A percentile compares a stretch with the other conserved stretches of the same genome.
phyloP scores from a whole-genome alignment of 1,284 basidiomycete genomes.

The Sporisorium sorghi region DNA sequence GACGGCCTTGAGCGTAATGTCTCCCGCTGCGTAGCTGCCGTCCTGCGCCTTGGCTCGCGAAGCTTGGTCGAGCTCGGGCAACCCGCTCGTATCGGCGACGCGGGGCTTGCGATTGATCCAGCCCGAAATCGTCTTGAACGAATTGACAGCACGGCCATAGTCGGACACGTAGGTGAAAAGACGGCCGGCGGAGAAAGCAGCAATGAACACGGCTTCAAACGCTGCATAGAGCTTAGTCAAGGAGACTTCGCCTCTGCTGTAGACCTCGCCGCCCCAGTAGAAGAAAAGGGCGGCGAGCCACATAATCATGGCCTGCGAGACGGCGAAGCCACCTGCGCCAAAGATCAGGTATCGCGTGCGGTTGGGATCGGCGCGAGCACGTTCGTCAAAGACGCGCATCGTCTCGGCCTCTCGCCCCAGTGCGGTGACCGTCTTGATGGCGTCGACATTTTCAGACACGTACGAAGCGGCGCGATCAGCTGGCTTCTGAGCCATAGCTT shows the following conservation, averaged over 20 bases:
- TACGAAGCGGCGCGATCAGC: slow-evolving; percentile 64
- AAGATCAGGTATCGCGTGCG: slow-evolving; percentile 58
- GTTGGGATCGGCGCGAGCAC: slow-evolving; percentile 46
- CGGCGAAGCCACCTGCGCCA: slow-evolving; percentile 68
- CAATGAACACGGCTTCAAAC: slow-evolving; percentile 70
- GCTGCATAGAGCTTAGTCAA: slow-evolving; percentile 56
- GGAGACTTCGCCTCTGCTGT: slow-evolving; percentile 57
- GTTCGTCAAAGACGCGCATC: slow-evolving; percentile 61
- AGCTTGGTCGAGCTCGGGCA: slow-evolving; percentile 18
- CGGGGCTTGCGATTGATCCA: slow-evolving; percentile 60
- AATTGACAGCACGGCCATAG: slow-evolving; percentile 55
- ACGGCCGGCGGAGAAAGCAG: slow-evolving; percentile 64
- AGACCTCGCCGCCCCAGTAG: slow-evolving; percentile 69
- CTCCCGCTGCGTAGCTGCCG: slow-evolving; percentile 42
- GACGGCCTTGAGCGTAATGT: slow-evolving; percentile 60
- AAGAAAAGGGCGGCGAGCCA: slow-evolving; percentile 69
- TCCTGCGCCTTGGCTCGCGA: slow-evolving; percentile 23
- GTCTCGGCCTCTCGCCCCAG: slow-evolving; percentile 70
- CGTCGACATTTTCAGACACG: slow-evolving; percentile 70
- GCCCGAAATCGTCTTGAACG: slow-evolving; percentile 49
- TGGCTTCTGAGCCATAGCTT: slow-evolving; percentile 63
- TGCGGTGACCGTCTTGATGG: slow-evolving; percentile 70
- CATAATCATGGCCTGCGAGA: slow-evolving; percentile 68
- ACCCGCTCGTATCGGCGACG: slow-evolving; percentile 31
- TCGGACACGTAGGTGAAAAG: slow-evolving; percentile 63